Percentiles rank a stretch among this genome's conserved stretches.
These are phyloP conservation scores for Arthrobotrys megalospora DNA, from an alignment of 2,329 filamentous ascomycete species.

Conservation along the genomic window DNA sequence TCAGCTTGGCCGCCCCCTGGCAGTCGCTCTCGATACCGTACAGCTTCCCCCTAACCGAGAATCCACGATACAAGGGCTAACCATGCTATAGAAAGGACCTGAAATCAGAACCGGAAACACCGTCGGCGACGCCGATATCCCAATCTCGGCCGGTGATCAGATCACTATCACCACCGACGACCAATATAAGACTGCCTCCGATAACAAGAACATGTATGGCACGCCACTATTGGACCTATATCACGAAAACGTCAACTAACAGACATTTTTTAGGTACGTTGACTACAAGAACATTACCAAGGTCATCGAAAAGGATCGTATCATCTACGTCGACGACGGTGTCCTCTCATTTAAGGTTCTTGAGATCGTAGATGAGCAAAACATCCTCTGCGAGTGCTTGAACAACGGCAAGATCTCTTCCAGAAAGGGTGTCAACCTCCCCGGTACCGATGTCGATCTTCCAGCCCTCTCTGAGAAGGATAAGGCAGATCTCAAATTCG, in stretches of 20 bases:
- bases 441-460: slow-evolving; percentile 98
- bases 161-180: slow-evolving; percentile 98
- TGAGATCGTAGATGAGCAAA: slow-evolving; percentile 89
- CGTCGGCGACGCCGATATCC: slow-evolving; percentile 78
- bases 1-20: slow-evolving; percentile 86
- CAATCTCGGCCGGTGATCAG: slow-evolving; percentile 85
- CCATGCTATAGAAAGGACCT: slow-evolving; percentile 76
- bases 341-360: slow-evolving; percentile 96
- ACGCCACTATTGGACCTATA: slow-evolving; percentile 9
- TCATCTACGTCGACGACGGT: slow-evolving; percentile 98
- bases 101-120: slow-evolving; percentile 89
- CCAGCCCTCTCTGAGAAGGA: slow-evolving; percentile 98
- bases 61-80: slow-evolving; percentile 33
- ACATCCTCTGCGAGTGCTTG: slow-evolving; percentile 84
- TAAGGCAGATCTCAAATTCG: slow-evolving; percentile 91
- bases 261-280: slow-evolving; percentile 77
- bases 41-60: slow-evolving; percentile 30
- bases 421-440: slow-evolving; percentile 99
- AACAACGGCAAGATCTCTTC: slow-evolving; percentile 99
- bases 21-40: slow-evolving; percentile 87
- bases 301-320: slow-evolving; percentile 90
- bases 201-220: slow-evolving; percentile 91
- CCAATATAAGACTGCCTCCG: slow-evolving; percentile 84
- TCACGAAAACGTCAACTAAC: not conserved
- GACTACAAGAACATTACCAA: slow-evolving; percentile 99